phyloP scores from a whole-genome alignment of 306 rosid genomes.

The Carpinus fangiana region DNA sequence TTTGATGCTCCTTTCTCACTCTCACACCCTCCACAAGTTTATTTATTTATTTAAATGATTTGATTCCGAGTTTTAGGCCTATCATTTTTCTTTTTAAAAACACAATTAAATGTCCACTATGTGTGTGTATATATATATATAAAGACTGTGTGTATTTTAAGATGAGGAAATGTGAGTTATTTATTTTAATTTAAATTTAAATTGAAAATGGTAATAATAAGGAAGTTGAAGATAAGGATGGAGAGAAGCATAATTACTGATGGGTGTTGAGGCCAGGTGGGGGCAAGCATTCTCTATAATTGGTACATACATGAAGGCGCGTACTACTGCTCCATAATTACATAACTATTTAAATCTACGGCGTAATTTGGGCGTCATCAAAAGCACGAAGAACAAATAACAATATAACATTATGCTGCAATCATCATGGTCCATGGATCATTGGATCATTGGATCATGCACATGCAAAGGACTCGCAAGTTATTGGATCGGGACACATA shows the following conservation, averaged over 20 bases:
- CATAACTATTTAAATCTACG: not conserved
- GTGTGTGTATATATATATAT: too few species aligned
- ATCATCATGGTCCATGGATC: not conserved
- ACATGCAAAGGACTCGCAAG: not conserved
- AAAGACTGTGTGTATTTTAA: too few species aligned
- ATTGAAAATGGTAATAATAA: not conserved
- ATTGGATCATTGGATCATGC: not conserved
- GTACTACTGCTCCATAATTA: not conserved
- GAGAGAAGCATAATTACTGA: constrained; percentile 4
- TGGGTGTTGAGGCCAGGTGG: constrained; percentile 5
- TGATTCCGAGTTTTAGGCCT: too few species aligned
- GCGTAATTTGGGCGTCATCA: not conserved
- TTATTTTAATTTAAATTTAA: too few species aligned
- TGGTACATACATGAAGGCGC: not conserved
- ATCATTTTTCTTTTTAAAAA: too few species aligned
- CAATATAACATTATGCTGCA: not conserved
- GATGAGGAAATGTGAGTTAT: too few species aligned
- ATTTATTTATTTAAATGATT: too few species aligned
- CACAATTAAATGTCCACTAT: too few species aligned
- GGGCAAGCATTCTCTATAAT: constrained; percentile 8
- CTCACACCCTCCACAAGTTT: too few species aligned
- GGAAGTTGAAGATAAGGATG: not conserved
- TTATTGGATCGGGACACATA: not conserved
- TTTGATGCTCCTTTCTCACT: too few species aligned
- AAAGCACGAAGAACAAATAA: not conserved